Evolutionary conservation across 768 basidiomycete genomes (phyloP).

Genomic region (Chiua virens): DNA sequence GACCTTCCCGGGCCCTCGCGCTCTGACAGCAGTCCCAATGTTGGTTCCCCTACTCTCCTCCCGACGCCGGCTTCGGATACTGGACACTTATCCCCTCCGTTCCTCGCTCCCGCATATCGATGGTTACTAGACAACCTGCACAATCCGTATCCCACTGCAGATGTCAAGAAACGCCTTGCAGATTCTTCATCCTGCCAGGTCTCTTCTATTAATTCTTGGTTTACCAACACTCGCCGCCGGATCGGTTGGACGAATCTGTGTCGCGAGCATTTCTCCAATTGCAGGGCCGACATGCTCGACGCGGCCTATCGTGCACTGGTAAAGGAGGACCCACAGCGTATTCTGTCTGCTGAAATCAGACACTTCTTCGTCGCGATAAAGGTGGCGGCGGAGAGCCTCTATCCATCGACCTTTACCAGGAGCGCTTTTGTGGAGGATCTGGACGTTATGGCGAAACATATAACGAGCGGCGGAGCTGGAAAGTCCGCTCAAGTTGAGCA

Average conservation of each 20-base stretch:
- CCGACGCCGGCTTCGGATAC: too few relatives aligned
- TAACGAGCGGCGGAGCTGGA: too few relatives aligned
- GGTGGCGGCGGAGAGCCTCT: constrained; percentile 26
- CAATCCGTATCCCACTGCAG: constrained; percentile 47
- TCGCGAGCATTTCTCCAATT: constrained; percentile 20
- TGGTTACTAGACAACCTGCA: constrained; percentile 49
- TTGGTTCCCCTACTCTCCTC: background rate
- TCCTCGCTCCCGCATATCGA: constrained; percentile 26
- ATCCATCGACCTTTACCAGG: constrained; percentile 22
- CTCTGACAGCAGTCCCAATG: background rate
- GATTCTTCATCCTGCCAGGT: constrained; percentile 14
- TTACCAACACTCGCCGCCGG: constrained; percentile 42
- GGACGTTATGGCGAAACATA: constrained; percentile 30
- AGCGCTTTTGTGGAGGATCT: constrained; percentile 32
- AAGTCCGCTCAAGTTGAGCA: too few relatives aligned
- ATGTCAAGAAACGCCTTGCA: constrained; percentile 31
- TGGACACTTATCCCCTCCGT: background rate
- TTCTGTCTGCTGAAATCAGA: background rate
- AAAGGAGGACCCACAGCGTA: constrained; percentile 8
- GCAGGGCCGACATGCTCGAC: constrained; percentile 22
- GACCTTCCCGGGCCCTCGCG: background rate
- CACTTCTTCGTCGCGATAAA: constrained; percentile 33
- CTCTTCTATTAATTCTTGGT: constrained; percentile 46
- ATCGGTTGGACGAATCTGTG: constrained; percentile 52
- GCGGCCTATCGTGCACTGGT: constrained; percentile 26